Evolutionary conservation across 2,329 filamentous ascomycete species (phyloP).

Genomic region (Aspergillus fijiensis): DNA sequence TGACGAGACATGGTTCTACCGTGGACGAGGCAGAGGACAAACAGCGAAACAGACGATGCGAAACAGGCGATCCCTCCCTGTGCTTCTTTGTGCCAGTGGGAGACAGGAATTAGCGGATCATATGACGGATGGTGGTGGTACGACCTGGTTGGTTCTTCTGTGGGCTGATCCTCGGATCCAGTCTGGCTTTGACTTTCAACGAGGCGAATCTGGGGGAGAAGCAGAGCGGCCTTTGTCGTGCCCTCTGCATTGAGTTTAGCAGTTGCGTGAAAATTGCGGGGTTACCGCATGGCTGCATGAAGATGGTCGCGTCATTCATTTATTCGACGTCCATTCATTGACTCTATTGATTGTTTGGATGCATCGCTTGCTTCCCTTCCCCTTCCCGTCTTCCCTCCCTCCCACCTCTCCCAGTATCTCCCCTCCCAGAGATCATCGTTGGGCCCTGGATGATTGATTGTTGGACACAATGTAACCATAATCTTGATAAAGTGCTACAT

Average conservation of each 20-base stretch:
- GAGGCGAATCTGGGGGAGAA: background rate
- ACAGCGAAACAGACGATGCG: background rate
- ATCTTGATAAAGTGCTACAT: background rate
- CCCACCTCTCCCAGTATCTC: background rate
- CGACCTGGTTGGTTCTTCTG: constrained; percentile 2
- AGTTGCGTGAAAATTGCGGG: background rate
- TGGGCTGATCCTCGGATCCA: constrained; percentile 6
- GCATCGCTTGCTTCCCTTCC: background rate
- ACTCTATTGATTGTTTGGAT: background rate
- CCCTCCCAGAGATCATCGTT: background rate
- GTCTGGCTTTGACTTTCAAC: background rate
- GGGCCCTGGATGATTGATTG: background rate
- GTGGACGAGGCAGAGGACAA: background rate
- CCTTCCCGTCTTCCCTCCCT: background rate
- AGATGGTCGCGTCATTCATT: background rate
- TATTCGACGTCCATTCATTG: background rate
- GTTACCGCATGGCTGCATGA: background rate
- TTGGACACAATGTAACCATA: background rate
- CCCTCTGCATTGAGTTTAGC: background rate
- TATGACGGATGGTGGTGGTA: constrained; percentile 3
- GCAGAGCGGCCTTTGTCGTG: background rate
- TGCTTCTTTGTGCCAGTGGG: background rate
- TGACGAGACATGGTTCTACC: background rate
- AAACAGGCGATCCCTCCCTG: constrained; percentile 3
- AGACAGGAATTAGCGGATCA: background rate